Evolutionary conservation across 2,329 filamentous ascomycete genomes (phyloP), one percentile per base, ranked within the genome.

Genomic region (Colletotrichum echinochloae): DNA sequence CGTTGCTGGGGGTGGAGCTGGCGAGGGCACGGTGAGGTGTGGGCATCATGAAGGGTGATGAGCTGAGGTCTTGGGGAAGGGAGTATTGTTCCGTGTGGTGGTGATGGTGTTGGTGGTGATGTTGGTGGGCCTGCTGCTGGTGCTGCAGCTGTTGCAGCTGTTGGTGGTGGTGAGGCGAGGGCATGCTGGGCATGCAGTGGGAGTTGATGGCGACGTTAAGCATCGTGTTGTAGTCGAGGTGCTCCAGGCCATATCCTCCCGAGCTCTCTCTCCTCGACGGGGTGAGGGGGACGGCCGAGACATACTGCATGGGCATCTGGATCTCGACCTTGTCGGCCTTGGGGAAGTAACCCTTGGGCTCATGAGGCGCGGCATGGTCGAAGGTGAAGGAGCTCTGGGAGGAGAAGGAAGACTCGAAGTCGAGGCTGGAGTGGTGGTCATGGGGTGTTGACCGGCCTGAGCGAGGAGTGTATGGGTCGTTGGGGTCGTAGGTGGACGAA

Each of bases 401-500:
- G 61, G 71, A 74, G 59, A 77, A 81, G 64, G 75, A 72, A n/a
- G 74, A 76, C 23, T 83, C 79, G 72, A 82, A 82, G 54, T 82
- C 80, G 72, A 84, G 74, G 60, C 74, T 75, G 46, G 80, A 76
- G 39, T 65, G 62, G 41, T 66, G 64, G 65, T 80, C 78, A 72
- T 82, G 78, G 11, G 83, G 82, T 23, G 82, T 82, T 54, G 83
- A 84, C 65, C 83, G 80, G 75, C 82, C 78, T 66, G 84, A 84
- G 37, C 78, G 80, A 54, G 83, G 83, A 49, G 83, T 85, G 70
- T 81, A 84, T 33, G 82, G 79, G 23, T 82, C 83, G 77, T 81
- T 84, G 59, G 82, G 78, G 49, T 83, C 83, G 78, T 83, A 84
- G 61, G 76, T 74, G 39, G 81, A 82, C 35, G 76, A 75, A 3